phyloP scores from a whole-genome alignment of 202 grass and related monocot species.

The Setaria italica region DNA sequence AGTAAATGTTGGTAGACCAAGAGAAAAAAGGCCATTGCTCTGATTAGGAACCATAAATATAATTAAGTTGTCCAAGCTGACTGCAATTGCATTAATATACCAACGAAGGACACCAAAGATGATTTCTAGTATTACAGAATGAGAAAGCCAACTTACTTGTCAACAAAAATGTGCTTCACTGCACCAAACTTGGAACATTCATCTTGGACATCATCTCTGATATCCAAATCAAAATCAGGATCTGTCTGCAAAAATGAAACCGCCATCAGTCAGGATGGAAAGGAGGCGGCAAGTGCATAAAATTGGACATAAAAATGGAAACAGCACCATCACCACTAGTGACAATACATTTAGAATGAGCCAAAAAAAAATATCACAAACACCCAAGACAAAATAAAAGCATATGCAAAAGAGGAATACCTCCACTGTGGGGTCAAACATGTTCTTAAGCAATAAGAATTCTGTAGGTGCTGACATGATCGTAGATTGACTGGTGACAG shows the following conservation, averaged over 20 bases:
- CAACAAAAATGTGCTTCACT: constrained; percentile 92
- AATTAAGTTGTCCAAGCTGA: not conserved
- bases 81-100: not conserved
- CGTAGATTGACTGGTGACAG: constrained; percentile 52
- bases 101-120: not conserved
- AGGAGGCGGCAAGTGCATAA: not conserved
- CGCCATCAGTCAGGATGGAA: constrained; percentile 4
- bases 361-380: not conserved
- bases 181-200: constrained; percentile 93
- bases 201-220: constrained; percentile 94
- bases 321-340: not conserved
- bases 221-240: constrained; percentile 99
- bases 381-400: not conserved
- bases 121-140: not conserved
- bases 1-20: not conserved
- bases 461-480: constrained; percentile 70
- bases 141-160: constrained; percentile 69
- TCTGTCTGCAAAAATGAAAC: constrained; percentile 65
- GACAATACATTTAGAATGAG: constrained; percentile 16
- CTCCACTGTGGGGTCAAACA: constrained; percentile 96
- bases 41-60: not conserved
- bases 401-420: constrained; percentile 41
- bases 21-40: not conserved
- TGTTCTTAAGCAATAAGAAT: constrained; percentile 93
- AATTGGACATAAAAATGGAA: not conserved